These are phyloP conservation scores for Dactylellina cionopaga DNA, from an alignment of 2,329 filamentous ascomycete genomes.

Conservation along the genomic window DNA sequence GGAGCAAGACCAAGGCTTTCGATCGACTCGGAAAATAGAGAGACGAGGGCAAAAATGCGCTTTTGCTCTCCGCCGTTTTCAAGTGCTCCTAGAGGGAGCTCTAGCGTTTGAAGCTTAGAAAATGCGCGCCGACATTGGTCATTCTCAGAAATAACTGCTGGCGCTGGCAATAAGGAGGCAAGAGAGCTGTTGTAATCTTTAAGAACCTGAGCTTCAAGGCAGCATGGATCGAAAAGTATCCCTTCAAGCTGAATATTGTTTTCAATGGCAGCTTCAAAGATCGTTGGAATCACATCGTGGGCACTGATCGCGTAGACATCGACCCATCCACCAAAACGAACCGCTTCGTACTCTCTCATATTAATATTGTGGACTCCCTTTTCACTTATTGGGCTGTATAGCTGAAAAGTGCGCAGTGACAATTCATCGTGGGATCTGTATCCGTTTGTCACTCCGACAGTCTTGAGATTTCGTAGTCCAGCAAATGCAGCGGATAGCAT, in stretches of 20 bases:
- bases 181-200: not conserved
- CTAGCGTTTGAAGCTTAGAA: not conserved
- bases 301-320: not conserved
- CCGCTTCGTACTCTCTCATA: not conserved
- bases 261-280: not conserved
- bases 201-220: not conserved
- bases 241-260: not conserved
- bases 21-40: not conserved
- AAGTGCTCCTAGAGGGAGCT: not conserved
- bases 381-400: not conserved
- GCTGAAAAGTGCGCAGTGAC: not conserved
- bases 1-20: no score
- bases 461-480: conserved; percentile 11
- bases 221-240: not conserved
- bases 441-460: conserved; percentile 1
- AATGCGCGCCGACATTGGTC: not conserved
- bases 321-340: not conserved
- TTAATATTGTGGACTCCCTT: not conserved
- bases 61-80: not conserved
- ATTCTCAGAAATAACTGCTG: not conserved
- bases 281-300: conserved; percentile 5
- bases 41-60: not conserved
- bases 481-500: conserved; percentile 13
- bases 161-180: not conserved
- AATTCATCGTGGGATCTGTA: not conserved